A percentile compares a stretch with the other conserved stretches of the same genome.
These are phyloP conservation scores for Kwoniella dendrophila DNA, from an alignment of 768 basidiomycete genomes.

Conservation along the genomic window DNA sequence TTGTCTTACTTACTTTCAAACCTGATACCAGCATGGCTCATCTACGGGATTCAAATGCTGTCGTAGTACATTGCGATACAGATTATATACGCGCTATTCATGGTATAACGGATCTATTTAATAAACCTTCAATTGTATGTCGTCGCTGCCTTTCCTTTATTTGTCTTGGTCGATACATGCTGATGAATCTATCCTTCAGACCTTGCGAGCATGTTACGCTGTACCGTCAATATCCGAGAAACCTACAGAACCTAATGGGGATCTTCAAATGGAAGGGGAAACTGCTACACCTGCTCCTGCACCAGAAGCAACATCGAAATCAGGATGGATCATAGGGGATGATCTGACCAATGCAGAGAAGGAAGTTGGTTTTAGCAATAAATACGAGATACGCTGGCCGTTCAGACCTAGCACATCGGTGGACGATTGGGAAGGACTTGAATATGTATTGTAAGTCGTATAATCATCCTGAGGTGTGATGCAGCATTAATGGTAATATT, in stretches of 20 bases:
- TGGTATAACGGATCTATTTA: slow-evolving; percentile 41
- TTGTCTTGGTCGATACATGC: no score
- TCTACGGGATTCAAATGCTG: slow-evolving; percentile 33
- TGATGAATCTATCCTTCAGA: slow-evolving; percentile 22
- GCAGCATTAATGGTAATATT: neutral
- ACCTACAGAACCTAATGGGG: neutral
- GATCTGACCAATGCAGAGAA: slow-evolving; percentile 31
- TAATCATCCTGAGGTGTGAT: neutral
- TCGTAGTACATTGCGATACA: slow-evolving; percentile 44
- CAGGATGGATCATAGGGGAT: slow-evolving; percentile 39
- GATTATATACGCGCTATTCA: slow-evolving; percentile 38
- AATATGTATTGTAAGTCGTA: slow-evolving; percentile 38
- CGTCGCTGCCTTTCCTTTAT: neutral
- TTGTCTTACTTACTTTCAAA: neutral
- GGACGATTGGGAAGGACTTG: slow-evolving; percentile 48
- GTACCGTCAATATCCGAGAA: slow-evolving; percentile 18
- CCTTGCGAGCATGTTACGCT: slow-evolving; percentile 39
- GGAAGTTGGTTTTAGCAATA: slow-evolving; percentile 24
- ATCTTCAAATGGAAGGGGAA: slow-evolving; percentile 1
- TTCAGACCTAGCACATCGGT: slow-evolving; percentile 28
- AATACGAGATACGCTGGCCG: slow-evolving; percentile 41
- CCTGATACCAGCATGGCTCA: slow-evolving; percentile 20
- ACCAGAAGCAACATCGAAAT: slow-evolving; percentile 1
- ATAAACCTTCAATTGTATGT: slow-evolving; percentile 39
- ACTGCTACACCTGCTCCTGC: neutral